Evolutionary conservation across 192 early-diverging fungal species (phyloP), one percentile per base, ranked within the genome.

Genomic region (Linnemannia hyalina): DNA sequence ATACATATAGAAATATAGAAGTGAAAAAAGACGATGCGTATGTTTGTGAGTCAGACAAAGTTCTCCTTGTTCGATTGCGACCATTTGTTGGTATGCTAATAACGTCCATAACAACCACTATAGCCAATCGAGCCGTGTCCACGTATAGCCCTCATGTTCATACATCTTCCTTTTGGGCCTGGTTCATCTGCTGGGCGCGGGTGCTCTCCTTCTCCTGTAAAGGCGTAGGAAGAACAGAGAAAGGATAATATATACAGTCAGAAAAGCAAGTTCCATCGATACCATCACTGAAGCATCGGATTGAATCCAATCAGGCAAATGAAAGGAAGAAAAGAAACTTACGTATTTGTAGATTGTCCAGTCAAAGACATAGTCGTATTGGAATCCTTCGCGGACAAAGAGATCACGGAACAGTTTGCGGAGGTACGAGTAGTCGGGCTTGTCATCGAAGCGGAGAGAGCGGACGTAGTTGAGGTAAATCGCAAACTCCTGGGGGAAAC

Each of bases 321-420:
- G 16, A 5, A 35, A 20, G 26, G 13, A 46, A 46, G 44, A 0
- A 46, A 46, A 29, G 18, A 40, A 38, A 63, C 90, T 89, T 89
- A 92, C 92, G 77, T 91, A 88, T 90, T 95, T 94, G 80, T 93
- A 89, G 72, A 93, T 92, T 69, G 95, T 97, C 96, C 96, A 97
- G 88, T 97, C 97, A 91, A 97, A 97, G 57, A 96, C 93, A 90
- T 97, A 95, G 88, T 97, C 96, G 79, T 96, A 95, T 82, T 96
- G 93, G 88, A 92, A 95, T 44, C 95, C 95, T 84, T 95, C 93
- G 69, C 95, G 92, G 36, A 95, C 91, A 92, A 96, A 96, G 65
- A 98, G 85, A 73, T 96, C 95, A 71, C 93, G 91, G 91, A 98
- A 97, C 38, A 98, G 90, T 60, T 95, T 94, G 81, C 95, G 93